Evolutionary conservation across 2,329 filamentous ascomycete species (phyloP), one percentile per base, ranked within the genome.

Genomic region (Hypoxylon sp.): DNA sequence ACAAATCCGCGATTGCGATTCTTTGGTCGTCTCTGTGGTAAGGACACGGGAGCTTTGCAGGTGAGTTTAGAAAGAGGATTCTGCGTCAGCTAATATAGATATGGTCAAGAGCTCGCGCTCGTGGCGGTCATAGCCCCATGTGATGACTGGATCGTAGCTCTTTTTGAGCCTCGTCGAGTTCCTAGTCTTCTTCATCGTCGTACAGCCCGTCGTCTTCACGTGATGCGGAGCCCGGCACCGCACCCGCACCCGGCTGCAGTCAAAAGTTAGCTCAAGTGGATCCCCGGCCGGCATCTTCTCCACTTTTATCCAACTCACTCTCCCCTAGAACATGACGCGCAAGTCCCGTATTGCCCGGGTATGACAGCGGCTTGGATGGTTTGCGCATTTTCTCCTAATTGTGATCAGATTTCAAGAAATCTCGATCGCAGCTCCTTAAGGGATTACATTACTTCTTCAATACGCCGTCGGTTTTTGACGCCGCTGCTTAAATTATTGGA

Each of bases 11-110:
- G 65, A 1, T 48, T 46, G 17, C 70, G 68, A 11, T 62, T 44
- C 32, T 69, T 65, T 4, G 71, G 71, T 15, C 70, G 68, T 15
- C 71, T 60, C 44, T 73, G 70, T 11, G 70, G 69, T 30, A 73
- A 19, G 70, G 64, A 49, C 65, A 62, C 4, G 46, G 50, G 6
- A 71, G 68, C 17, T 48, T 58, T n/a, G 39, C 64, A 6, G 22
- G 43, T 2, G 57, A 22, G 3, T 30, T 13, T 22, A 43, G 51
- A 30, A 17, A 37, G 39, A 51, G 1, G 37, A 13, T 22, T 48
- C 37, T 22, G 32, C 34, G 7, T 37, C 46, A 4, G 8, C 28
- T 11, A 48, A 43, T 11, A 32, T 8, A 3, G 48, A 20, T 8
- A 41, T n/a, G 26, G n/a, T 22, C 26, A 47, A n/a, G 19, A 20